Conservation (phyloP, 306 rosid species). For the Rubus parviflorus region DNA sequence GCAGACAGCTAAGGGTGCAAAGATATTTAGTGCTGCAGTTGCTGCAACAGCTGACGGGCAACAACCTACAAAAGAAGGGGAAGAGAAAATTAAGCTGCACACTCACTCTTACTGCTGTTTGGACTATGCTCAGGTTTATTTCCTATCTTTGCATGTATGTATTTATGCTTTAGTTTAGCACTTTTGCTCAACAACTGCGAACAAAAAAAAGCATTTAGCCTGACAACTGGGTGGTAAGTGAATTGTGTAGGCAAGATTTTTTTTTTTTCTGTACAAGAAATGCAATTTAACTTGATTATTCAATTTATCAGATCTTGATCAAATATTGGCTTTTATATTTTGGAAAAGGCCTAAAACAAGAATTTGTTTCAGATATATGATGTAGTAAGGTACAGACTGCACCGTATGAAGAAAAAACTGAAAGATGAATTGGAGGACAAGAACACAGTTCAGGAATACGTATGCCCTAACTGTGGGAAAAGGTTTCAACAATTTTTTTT, state of each 20-base stretch:
- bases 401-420: conserved; percentile 92
- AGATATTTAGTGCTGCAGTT: conserved; percentile 84
- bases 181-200: neutral
- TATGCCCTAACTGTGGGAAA: conserved; percentile 82
- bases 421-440: conserved; percentile 98
- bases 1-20: conserved; percentile 95
- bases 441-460: conserved; percentile 87
- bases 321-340: conserved; percentile 28
- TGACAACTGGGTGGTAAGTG: conserved; percentile 25
- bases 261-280: conserved; percentile 3
- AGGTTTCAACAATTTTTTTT: conserved; percentile 46
- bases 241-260: conserved; percentile 22
- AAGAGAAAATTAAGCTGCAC: conserved; percentile 90
- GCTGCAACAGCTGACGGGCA: conserved; percentile 85
- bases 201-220: neutral
- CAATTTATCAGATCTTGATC: conserved; percentile 23
- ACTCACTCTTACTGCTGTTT: conserved; percentile 93
- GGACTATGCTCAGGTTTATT: conserved; percentile 74
- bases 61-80: conserved; percentile 64
- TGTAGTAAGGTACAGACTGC: conserved; percentile 90
- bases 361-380: conserved; percentile 70
- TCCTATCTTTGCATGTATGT: conserved; percentile 15
- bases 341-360: conserved; percentile 24
- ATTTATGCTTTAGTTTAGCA: neutral
- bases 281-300: conserved; percentile 21